Percentiles rank a stretch among this genome's conserved stretches.
Evolutionary conservation across 2,329 filamentous ascomycete species (phyloP).

Genomic region (Fusarium austroafricanum): DNA sequence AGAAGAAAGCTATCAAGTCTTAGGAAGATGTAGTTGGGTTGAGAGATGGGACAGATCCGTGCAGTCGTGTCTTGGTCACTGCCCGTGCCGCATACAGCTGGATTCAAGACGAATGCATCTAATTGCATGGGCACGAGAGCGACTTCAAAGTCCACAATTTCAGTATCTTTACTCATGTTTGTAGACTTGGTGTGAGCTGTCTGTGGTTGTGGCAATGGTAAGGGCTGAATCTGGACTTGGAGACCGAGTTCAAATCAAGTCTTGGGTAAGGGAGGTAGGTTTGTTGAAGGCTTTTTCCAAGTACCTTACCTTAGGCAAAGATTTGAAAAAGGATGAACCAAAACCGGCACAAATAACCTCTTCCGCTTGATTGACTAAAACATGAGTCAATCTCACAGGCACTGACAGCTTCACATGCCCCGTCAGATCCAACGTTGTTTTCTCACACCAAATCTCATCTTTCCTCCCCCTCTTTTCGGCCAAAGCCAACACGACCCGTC

Average conservation of each 20-base stretch:
- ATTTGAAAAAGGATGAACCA: background rate
- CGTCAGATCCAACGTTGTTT: background rate
- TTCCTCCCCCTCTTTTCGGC: background rate
- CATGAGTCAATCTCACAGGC: rapidly evolving
- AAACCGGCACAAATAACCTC: background rate
- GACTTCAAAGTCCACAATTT: background rate
- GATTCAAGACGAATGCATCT: slow-evolving; percentile 49
- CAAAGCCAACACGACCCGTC: background rate
- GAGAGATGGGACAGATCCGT: slow-evolving; percentile 55
- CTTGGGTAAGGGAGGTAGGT: no score
- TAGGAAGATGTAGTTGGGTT: slow-evolving; percentile 60
- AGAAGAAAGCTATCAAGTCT: slow-evolving; percentile 52
- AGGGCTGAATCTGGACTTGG: background rate
- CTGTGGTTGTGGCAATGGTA: background rate
- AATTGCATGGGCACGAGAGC: slow-evolving; percentile 48
- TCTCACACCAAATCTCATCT: background rate
- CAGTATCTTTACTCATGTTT: background rate
- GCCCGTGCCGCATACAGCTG: slow-evolving; percentile 41
- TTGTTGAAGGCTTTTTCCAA: no score
- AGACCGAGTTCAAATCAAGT: rapidly evolving
- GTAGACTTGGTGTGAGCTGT: rapidly evolving
- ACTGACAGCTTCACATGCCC: background rate
- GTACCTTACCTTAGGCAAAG: no score
- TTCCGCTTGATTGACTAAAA: rapidly evolving
- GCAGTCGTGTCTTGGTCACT: slow-evolving; percentile 34